Conservation (phyloP, 805 yeast species). For the Wickerhamiella galacta region DNA sequence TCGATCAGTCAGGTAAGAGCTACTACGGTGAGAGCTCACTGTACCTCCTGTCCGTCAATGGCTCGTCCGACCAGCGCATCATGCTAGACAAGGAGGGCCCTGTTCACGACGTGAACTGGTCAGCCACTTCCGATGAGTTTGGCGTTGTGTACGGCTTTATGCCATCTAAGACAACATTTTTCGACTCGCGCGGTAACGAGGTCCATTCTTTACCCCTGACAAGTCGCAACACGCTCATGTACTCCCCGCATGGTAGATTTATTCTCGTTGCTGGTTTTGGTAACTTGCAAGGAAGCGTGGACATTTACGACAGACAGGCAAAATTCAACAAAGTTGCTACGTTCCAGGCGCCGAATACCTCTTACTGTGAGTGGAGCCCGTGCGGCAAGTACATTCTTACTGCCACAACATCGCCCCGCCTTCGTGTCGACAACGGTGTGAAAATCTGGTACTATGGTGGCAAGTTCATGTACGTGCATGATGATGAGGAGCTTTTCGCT, state of each 20-base stretch:
- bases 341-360: constrained; percentile 84
- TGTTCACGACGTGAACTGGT: constrained; percentile 94
- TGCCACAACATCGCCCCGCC: constrained; percentile 92
- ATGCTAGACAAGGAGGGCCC: constrained; percentile 87
- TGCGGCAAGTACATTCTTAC: constrained; percentile 86
- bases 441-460: constrained; percentile 90
- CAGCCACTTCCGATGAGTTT: constrained; percentile 89
- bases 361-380: constrained; percentile 97
- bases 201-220: constrained; percentile 71
- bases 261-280: constrained; percentile 95
- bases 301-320: constrained; percentile 80
- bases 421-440: constrained; percentile 90
- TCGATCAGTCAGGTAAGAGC: constrained; percentile 81
- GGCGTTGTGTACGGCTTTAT: constrained; percentile 94
- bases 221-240: constrained; percentile 75
- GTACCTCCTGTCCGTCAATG: constrained; percentile 80
- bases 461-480: constrained; percentile 56
- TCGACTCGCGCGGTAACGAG: constrained; percentile 83
- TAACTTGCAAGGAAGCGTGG: constrained; percentile 90
- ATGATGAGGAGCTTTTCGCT: constrained; percentile 62
- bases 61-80: constrained; percentile 70
- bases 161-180: constrained; percentile 93
- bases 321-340: constrained; percentile 64
- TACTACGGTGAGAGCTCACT: constrained; percentile 94
- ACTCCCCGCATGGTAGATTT: constrained; percentile 87